Conservation (phyloP, 1,284 basidiomycete genomes). For the Pseudozyma hubeiensis region DNA sequence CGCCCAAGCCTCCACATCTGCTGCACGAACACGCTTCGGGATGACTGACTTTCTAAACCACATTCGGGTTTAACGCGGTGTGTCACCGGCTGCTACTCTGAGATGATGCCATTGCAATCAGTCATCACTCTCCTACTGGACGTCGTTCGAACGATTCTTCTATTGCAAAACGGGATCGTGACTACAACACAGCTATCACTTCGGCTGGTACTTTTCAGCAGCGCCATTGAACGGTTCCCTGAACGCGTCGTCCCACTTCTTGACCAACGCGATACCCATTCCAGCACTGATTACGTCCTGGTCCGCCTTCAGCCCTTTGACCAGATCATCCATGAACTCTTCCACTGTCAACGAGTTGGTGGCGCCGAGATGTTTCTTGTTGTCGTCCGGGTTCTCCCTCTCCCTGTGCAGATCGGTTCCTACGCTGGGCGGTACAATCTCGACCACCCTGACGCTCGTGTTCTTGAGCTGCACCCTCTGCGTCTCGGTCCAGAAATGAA, state of each 20-base stretch:
- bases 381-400: conserved; percentile 58
- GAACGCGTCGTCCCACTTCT: conserved; percentile 58
- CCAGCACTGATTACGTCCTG: conserved; percentile 60
- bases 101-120: no score
- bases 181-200: conserved; percentile 13
- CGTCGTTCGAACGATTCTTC: neutral
- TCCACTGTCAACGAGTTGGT: conserved; percentile 55
- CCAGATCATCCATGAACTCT: conserved; percentile 61
- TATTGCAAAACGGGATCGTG: neutral
- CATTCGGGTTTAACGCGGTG: no score
- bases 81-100: no score
- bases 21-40: neutral
- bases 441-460: conserved; percentile 59
- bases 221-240: conserved; percentile 53
- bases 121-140: no score
- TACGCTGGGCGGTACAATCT: conserved; percentile 64
- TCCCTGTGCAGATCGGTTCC: conserved; percentile 60
- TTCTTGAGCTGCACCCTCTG: conserved; percentile 60
- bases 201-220: conserved; percentile 53
- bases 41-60: no score
- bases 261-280: conserved; percentile 45
- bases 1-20: no score
- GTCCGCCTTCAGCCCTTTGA: conserved; percentile 51
- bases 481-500: conserved; percentile 62
- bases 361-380: conserved; percentile 62